Conservation (phyloP, 1,284 basidiomycete species). For the Fomitopsis palustris region DNA sequence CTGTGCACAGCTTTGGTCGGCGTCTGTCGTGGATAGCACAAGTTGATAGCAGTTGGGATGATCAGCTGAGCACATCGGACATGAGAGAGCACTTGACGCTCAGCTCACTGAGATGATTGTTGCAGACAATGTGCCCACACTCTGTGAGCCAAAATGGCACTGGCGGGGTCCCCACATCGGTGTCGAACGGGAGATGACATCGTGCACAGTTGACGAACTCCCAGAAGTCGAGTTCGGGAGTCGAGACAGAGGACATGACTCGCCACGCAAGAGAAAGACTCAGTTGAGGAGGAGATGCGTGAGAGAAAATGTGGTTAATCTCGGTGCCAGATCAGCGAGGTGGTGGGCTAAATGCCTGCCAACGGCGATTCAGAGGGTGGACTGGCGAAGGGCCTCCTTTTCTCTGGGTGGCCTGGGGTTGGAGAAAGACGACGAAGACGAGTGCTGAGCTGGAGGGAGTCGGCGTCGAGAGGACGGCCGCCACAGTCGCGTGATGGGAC, state of each 20-base stretch:
- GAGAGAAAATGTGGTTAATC: background rate
- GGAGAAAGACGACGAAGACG: background rate
- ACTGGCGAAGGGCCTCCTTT: background rate
- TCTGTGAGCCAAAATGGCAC: constrained; percentile 83
- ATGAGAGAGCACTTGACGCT: constrained; percentile 9
- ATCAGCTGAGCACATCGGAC: background rate
- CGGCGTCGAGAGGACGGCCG: background rate
- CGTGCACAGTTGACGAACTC: constrained; percentile 67
- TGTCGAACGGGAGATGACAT: constrained; percentile 62
- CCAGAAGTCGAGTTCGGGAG: constrained; percentile 61
- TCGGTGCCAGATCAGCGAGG: background rate
- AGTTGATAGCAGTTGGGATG: background rate
- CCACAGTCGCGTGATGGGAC: background rate
- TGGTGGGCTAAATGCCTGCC: too few relatives aligned
- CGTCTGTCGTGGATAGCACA: constrained; percentile 37
- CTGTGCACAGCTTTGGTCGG: constrained; percentile 66
- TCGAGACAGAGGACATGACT: constrained; percentile 16
- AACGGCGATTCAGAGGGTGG: background rate
- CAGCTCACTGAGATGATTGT: constrained; percentile 70
- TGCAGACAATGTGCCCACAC: constrained; percentile 80
- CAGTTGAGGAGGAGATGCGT: background rate
- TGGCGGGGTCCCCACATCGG: constrained; percentile 42
- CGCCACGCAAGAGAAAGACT: background rate
- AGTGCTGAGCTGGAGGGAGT: background rate
- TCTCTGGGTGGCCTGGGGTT: background rate